Evolutionary conservation across 139 green algal genomes (phyloP).

Genomic region (Asterochloris erici): DNA sequence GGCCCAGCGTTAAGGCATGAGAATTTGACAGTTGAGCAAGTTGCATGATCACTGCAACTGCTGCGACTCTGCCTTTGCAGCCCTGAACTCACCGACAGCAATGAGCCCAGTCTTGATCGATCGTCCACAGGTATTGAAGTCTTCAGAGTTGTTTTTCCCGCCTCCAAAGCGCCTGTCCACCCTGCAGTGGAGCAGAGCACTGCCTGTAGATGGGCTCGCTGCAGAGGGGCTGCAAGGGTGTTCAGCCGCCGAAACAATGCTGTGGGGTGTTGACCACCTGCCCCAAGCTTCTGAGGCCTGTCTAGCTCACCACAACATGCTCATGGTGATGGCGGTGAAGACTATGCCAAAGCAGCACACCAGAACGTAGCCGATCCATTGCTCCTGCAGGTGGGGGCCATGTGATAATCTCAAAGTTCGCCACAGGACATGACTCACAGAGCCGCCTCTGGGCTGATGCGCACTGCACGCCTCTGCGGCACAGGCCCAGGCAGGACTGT

Average conservation of each 20-base stretch:
- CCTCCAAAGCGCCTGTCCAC: conserved; percentile 11
- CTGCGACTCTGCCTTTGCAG: not conserved
- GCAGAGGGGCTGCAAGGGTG: too few relatives aligned
- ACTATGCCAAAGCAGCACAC: conserved; percentile 13
- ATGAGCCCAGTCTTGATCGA: conserved; percentile 67
- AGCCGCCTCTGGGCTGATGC: not conserved
- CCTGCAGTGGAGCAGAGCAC: not conserved
- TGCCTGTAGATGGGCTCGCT: too few relatives aligned
- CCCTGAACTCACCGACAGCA: conserved; percentile 40
- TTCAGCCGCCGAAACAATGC: too few relatives aligned
- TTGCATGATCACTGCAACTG: not conserved
- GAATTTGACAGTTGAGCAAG: not conserved
- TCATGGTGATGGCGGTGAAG: conserved; percentile 2
- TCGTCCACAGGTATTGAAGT: conserved; percentile 62
- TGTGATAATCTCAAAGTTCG: not conserved
- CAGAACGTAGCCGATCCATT: conserved; percentile 10
- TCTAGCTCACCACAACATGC: too few relatives aligned
- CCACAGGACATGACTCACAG: not conserved
- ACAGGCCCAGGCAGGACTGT: too few relatives aligned
- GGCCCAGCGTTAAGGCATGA: not conserved
- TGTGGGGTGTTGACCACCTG: too few relatives aligned
- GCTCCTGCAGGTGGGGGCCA: not conserved
- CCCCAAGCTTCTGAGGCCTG: too few relatives aligned
- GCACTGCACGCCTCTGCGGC: not conserved
- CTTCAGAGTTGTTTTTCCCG: conserved; percentile 24